Conservation (phyloP, 441 rosid species). For the Jatropha multifida region DNA sequence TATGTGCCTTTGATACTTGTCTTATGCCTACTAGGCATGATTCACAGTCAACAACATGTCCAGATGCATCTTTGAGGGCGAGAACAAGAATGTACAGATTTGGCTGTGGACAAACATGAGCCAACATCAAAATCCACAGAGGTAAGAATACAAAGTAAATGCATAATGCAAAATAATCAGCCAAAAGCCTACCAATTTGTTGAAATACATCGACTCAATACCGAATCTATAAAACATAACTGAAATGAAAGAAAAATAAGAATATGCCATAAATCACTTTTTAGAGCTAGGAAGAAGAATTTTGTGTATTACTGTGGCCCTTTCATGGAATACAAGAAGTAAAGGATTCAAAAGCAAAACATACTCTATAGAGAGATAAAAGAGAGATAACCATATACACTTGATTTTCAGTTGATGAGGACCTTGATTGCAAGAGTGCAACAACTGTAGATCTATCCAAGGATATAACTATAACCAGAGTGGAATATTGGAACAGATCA, state of each 20-base stretch:
- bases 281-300: background rate
- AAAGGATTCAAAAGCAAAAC: background rate
- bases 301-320: background rate
- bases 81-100: constrained; percentile 78
- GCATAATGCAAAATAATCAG: background rate
- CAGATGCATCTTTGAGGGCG: constrained; percentile 80
- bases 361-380: background rate
- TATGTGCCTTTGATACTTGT: constrained; percentile 82
- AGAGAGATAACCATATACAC: background rate
- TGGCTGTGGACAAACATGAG: constrained; percentile 59
- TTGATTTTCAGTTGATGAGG: background rate
- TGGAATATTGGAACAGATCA: no score
- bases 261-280: background rate
- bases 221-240: background rate
- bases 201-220: constrained; percentile 4
- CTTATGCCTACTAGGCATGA: constrained; percentile 89
- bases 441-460: no score
- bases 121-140: constrained; percentile 23
- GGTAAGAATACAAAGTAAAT: background rate
- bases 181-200: constrained; percentile 5
- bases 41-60: constrained; percentile 80
- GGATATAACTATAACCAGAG: no score
- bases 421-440: background rate
- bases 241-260: background rate
- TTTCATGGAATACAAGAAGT: background rate